phyloP scores from a whole-genome alignment of 1,139 yeast species.

The Hemisphaericaspora lyxosophila region DNA sequence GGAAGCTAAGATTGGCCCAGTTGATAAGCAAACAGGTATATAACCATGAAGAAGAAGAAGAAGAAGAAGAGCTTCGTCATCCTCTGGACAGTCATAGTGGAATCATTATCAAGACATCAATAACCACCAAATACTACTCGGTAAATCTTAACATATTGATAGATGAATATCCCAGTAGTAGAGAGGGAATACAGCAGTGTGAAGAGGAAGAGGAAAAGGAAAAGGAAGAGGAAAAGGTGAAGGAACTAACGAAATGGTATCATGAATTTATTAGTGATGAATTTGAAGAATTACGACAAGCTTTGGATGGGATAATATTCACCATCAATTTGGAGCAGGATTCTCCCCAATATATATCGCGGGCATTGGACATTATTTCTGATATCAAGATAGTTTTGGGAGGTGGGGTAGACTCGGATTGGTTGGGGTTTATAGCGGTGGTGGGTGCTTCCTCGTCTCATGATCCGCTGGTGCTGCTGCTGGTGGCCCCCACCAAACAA shows the following conservation, averaged over 20 bases:
- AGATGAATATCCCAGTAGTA: slow-evolving; percentile 38
- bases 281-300: slow-evolving; percentile 37
- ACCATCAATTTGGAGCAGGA: slow-evolving; percentile 27
- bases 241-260: slow-evolving; percentile 27
- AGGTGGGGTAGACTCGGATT: slow-evolving; percentile 13
- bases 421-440: slow-evolving; percentile 28
- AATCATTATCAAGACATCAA: slow-evolving; percentile 26
- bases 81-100: slow-evolving; percentile 49
- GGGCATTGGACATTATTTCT: slow-evolving; percentile 17
- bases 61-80: slow-evolving; percentile 12
- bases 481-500: not conserved
- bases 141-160: slow-evolving; percentile 32
- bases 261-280: slow-evolving; percentile 32
- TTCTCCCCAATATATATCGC: slow-evolving; percentile 15
- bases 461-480: not conserved
- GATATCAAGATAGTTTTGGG: slow-evolving; percentile 17
- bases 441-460: slow-evolving; percentile 19
- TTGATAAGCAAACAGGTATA: slow-evolving; percentile 15
- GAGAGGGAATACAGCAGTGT: slow-evolving; percentile 11
- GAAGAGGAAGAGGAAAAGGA: no score
- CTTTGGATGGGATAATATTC: slow-evolving; percentile 38
- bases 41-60: slow-evolving; percentile 10
- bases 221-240: slow-evolving; percentile 11
- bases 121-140: slow-evolving; percentile 35
- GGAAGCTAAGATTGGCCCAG: slow-evolving; percentile 33